Evolutionary conservation across 805 yeast genomes (phyloP).

Genomic region (Vanderwaltozyma polyspora): DNA sequence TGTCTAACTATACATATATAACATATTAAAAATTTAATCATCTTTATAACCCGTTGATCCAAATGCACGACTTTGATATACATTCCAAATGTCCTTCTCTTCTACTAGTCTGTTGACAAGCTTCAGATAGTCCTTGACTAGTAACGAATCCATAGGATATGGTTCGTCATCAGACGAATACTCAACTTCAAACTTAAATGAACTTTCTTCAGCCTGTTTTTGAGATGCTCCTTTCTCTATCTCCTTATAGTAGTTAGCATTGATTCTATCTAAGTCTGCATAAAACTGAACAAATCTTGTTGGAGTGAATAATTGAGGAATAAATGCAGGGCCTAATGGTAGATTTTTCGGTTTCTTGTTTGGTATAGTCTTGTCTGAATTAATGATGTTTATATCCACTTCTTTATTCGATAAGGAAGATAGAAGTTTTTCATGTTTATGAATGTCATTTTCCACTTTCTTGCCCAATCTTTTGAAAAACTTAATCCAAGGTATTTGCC

Average conservation of each 20-base stretch:
- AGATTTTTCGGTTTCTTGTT: conserved; percentile 42
- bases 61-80: conserved; percentile 48
- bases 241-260: conserved; percentile 33
- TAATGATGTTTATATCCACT: conserved; percentile 14
- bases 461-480: conserved; percentile 43
- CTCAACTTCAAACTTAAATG: conserved; percentile 52
- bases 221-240: conserved; percentile 47
- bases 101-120: conserved; percentile 44
- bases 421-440: conserved; percentile 14
- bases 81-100: conserved; percentile 44
- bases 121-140: conserved; percentile 53
- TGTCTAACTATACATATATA: not conserved
- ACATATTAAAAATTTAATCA: conserved; percentile 2
- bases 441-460: conserved; percentile 15
- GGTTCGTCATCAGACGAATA: conserved; percentile 55
- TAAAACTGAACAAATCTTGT: conserved; percentile 61
- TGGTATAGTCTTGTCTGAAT: conserved; percentile 51
- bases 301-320: conserved; percentile 63
- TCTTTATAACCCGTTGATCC: conserved; percentile 55
- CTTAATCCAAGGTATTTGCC: conserved; percentile 41
- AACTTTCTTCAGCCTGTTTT: conserved; percentile 33
- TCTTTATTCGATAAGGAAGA: conserved; percentile 5
- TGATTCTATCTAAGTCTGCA: conserved; percentile 47
- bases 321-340: conserved; percentile 67
- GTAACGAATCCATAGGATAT: conserved; percentile 41